A percentile compares a stretch with the other conserved stretches of the same genome.
These are phyloP conservation scores for Neurospora sp. DNA, from an alignment of 495 filamentous ascomycete genomes.

Conservation along the genomic window DNA sequence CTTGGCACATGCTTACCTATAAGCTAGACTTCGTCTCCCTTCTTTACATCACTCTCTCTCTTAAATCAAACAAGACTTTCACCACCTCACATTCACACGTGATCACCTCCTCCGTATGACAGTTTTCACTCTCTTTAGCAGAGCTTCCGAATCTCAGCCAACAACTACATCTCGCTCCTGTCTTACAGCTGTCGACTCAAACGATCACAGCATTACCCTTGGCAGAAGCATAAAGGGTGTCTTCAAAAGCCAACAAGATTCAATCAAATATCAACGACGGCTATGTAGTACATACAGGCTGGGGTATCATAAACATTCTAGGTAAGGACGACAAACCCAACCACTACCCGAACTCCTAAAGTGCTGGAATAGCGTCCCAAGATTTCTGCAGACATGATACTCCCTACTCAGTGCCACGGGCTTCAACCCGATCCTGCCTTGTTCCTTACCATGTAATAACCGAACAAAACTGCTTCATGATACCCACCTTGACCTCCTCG, in stretches of 20 bases:
- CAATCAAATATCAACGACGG: not conserved
- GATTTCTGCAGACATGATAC: not conserved
- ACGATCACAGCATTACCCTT: not conserved
- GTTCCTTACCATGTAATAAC: not conserved
- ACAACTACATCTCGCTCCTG: not conserved
- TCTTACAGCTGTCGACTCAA: not conserved
- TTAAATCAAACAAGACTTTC: no score
- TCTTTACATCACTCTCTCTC: no score
- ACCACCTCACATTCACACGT: no score
- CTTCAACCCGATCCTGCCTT: not conserved
- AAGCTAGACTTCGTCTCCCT: no score
- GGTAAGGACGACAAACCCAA: not conserved
- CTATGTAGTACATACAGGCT: not conserved
- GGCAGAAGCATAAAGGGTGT: not conserved
- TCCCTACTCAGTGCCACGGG: not conserved
- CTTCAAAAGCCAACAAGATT: not conserved
- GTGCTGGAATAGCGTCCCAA: not conserved
- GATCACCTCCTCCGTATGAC: not conserved
- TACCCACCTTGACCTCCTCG: not conserved
- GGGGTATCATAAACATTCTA: not conserved
- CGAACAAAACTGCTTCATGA: not conserved
- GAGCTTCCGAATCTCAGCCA: not conserved
- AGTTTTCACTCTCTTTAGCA: not conserved
- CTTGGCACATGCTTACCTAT: no score
- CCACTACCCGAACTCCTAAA: not conserved